These are phyloP conservation scores for Pseudogymnoascus sp. DNA, from an alignment of 2,329 filamentous ascomycete genomes.

Conservation along the genomic window DNA sequence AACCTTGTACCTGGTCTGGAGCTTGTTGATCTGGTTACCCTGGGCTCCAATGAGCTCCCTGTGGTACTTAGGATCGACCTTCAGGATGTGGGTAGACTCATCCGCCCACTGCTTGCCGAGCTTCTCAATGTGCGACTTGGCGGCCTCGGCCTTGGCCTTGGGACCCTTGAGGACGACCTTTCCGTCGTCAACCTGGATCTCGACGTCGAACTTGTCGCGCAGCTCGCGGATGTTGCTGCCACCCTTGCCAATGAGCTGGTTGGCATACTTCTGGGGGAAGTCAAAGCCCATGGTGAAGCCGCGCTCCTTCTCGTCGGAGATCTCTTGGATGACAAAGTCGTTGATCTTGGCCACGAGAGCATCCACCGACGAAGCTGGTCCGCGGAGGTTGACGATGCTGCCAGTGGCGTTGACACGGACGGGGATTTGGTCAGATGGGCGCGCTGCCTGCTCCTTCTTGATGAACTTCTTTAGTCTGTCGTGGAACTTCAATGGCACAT, in stretches of 20 bases:
- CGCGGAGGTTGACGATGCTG: slow-evolving; percentile 63
- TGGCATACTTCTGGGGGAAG: slow-evolving; percentile 90
- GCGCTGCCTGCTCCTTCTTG: slow-evolving; percentile 53
- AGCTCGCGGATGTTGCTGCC: slow-evolving; percentile 59
- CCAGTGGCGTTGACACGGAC: slow-evolving; percentile 51
- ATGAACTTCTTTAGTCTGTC: slow-evolving; percentile 56
- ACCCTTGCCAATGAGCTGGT: slow-evolving; percentile 66
- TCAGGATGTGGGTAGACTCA: slow-evolving; percentile 77
- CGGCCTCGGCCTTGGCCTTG: slow-evolving; percentile 84
- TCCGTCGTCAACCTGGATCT: slow-evolving; percentile 85
- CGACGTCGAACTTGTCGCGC: slow-evolving; percentile 59
- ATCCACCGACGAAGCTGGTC: slow-evolving; percentile 64
- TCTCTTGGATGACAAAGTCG: slow-evolving; percentile 77
- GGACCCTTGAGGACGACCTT: slow-evolving; percentile 94
- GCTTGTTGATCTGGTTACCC: slow-evolving; percentile 79
- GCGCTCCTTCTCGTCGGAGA: slow-evolving; percentile 87
- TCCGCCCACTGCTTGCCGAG: slow-evolving; percentile 80
- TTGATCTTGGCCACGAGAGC: slow-evolving; percentile 64
- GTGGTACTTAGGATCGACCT: slow-evolving; percentile 91
- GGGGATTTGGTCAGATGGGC: slow-evolving; percentile 49
- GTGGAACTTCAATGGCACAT: slow-evolving; percentile 56
- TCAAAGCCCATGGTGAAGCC: slow-evolving; percentile 81
- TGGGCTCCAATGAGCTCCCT: slow-evolving; percentile 85
- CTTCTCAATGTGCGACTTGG: slow-evolving; percentile 71
- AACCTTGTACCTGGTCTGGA: slow-evolving; percentile 89